phyloP scores from a whole-genome alignment of 2,329 filamentous ascomycete species.

The Diplodia seriata region DNA sequence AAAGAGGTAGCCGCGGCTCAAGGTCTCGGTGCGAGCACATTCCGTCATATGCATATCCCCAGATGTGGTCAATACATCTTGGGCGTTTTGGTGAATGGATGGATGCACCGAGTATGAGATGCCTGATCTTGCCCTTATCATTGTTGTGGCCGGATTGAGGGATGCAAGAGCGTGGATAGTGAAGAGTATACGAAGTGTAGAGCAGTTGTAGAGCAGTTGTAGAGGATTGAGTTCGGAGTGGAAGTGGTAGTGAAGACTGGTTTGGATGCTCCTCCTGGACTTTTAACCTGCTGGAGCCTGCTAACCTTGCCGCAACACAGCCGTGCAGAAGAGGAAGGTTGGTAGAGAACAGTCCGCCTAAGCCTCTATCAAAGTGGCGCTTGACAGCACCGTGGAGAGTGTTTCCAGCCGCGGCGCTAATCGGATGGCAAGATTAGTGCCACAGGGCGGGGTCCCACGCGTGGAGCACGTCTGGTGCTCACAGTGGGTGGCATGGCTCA shows the following conservation, averaged over 20 bases:
- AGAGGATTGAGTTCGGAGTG: not conserved
- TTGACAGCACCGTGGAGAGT: constrained; percentile 9
- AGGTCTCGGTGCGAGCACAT: not conserved
- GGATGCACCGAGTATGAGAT: not conserved
- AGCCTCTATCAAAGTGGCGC: constrained; percentile 27
- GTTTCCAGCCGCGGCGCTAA: not conserved
- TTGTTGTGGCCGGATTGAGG: not conserved
- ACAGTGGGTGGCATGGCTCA: not conserved
- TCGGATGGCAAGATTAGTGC: constrained; percentile 11
- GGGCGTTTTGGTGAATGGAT: not conserved
- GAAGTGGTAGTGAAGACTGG: constrained; percentile 1
- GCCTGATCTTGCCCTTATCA: not conserved
- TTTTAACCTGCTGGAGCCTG: not conserved
- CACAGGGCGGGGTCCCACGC: constrained; percentile 8
- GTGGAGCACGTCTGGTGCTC: not conserved
- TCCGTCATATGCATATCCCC: not conserved
- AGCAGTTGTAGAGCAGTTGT: constrained; percentile 35
- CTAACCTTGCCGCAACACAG: constrained; percentile 13
- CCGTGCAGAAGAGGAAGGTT: constrained; percentile 2
- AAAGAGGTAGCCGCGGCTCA: not conserved
- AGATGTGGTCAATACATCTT: not conserved
- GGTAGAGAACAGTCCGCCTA: constrained; percentile 4
- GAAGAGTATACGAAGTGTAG: not conserved
- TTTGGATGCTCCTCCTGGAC: not conserved
- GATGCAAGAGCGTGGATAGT: constrained; percentile 33